Evolutionary conservation across 257 asterid species (phyloP).

Genomic region (Linderniella brevidens): DNA sequence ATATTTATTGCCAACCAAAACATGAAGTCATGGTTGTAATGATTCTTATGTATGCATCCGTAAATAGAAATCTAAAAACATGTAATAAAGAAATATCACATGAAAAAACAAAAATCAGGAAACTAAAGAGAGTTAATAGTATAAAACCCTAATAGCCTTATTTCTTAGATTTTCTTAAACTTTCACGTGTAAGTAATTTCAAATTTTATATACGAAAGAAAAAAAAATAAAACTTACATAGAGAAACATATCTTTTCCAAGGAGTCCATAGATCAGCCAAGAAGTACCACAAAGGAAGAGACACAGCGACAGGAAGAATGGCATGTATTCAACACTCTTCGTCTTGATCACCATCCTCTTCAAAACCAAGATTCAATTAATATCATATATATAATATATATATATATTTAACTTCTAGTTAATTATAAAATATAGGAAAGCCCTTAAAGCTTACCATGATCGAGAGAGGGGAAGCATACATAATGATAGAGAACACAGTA

Average conservation of each 20-base stretch:
- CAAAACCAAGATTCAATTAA: slow-evolving; percentile 6
- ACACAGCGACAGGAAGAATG: slow-evolving; percentile 52
- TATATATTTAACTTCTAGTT: too few relatives aligned
- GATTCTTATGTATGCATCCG: too few relatives aligned
- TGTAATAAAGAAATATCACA: too few relatives aligned
- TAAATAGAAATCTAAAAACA: too few relatives aligned
- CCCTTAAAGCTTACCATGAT: slow-evolving; percentile 32
- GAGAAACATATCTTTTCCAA: slow-evolving; percentile 60
- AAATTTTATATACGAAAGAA: too few relatives aligned
- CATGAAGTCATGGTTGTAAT: too few relatives aligned
- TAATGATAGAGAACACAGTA: slow-evolving; percentile 61
- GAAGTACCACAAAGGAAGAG: slow-evolving; percentile 61
- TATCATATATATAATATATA: neutral
- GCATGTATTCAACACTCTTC: slow-evolving; percentile 79
- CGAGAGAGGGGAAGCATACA: slow-evolving; percentile 77
- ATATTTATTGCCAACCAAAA: too few relatives aligned
- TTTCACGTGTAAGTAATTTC: too few relatives aligned
- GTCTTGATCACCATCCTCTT: slow-evolving; percentile 66
- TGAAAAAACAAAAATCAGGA: too few relatives aligned
- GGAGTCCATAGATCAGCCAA: slow-evolving; percentile 64
- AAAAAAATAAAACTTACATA: slow-evolving; percentile 35
- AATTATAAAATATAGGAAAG: neutral
- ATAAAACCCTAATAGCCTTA: too few relatives aligned
- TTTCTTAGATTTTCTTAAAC: too few relatives aligned
- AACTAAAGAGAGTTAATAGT: too few relatives aligned